Conservation (phyloP, 805 yeast species). For the Maudiozyma turicensis region DNA sequence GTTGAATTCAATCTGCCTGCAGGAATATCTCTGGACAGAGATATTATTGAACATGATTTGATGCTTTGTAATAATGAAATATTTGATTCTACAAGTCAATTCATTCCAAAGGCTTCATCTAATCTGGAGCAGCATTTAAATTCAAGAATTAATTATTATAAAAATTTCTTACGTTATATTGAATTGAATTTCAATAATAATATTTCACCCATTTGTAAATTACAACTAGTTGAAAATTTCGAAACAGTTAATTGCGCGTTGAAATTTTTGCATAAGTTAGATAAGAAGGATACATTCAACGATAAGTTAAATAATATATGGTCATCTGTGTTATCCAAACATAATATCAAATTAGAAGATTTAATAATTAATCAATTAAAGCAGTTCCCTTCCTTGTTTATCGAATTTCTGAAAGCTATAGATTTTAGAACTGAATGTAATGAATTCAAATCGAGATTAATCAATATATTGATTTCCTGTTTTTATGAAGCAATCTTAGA, state of each 20-base stretch:
- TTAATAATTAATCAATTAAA: slow-evolving; percentile 22
- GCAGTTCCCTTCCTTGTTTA: slow-evolving; percentile 19
- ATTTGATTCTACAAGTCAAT: slow-evolving; percentile 43
- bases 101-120: slow-evolving; percentile 44
- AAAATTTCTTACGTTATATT: slow-evolving; percentile 37
- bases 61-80: slow-evolving; percentile 45
- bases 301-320: slow-evolving; percentile 4
- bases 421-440: slow-evolving; percentile 6
- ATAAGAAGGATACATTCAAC: slow-evolving; percentile 2
- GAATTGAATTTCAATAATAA: slow-evolving; percentile 35
- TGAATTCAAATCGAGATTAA: slow-evolving; percentile 13
- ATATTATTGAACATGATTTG: slow-evolving; percentile 45
- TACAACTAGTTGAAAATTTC: slow-evolving; percentile 31
- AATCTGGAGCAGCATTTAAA: slow-evolving; percentile 43
- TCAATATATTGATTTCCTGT: slow-evolving; percentile 18
- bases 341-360: slow-evolving; percentile 9
- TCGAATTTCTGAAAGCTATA: slow-evolving; percentile 16
- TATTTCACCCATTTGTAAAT: slow-evolving; percentile 31
- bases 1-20: slow-evolving; percentile 38
- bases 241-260: slow-evolving; percentile 42
- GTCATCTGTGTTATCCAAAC: slow-evolving; percentile 6
- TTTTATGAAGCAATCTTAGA: slow-evolving; percentile 27
- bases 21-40: slow-evolving; percentile 35
- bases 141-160: slow-evolving; percentile 37
- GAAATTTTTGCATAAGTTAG: slow-evolving; percentile 31